These are phyloP conservation scores for Vitis hybrid DNA, from an alignment of 177 flowering plant genomes.

Conservation along the genomic window DNA sequence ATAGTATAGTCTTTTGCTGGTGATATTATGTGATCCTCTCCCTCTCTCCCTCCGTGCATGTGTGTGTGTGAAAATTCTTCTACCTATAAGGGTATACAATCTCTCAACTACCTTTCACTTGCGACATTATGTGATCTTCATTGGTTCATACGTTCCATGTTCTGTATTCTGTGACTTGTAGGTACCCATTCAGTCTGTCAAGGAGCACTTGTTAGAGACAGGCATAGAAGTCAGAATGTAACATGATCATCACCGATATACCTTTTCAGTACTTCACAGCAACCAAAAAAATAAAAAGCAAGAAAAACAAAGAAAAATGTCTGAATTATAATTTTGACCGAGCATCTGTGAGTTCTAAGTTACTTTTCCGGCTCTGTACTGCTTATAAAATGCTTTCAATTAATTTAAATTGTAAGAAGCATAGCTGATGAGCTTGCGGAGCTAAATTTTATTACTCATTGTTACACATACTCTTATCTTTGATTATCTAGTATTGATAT, in stretches of 20 bases:
- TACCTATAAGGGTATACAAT: too few relatives aligned
- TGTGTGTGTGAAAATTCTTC: too few relatives aligned
- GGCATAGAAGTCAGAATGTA: slow-evolving; percentile 78
- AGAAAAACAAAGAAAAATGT: not conserved
- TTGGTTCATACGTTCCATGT: not conserved
- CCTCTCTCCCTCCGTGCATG: too few relatives aligned
- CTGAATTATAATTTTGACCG: not conserved
- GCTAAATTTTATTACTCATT: not conserved
- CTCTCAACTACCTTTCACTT: too few relatives aligned
- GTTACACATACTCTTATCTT: too few relatives aligned
- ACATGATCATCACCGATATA: not conserved
- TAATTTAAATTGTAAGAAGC: not conserved
- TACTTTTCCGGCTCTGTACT: not conserved
- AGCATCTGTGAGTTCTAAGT: not conserved
- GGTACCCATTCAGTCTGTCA: slow-evolving; percentile 81
- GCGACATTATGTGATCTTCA: not conserved
- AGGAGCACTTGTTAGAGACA: slow-evolving; percentile 66
- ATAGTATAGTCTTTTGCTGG: too few relatives aligned
- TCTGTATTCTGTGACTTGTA: slow-evolving; percentile 22
- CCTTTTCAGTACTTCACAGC: too few relatives aligned
- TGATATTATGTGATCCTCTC: too few relatives aligned
- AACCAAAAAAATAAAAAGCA: not conserved
- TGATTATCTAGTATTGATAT: too few relatives aligned
- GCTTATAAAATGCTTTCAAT: not conserved
- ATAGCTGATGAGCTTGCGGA: not conserved